Percentiles rank a stretch among this genome's conserved stretches.
These are phyloP conservation scores for Conoideocrella luteorostrata DNA, from an alignment of 2,329 filamentous ascomycete species.

Conservation along the genomic window DNA sequence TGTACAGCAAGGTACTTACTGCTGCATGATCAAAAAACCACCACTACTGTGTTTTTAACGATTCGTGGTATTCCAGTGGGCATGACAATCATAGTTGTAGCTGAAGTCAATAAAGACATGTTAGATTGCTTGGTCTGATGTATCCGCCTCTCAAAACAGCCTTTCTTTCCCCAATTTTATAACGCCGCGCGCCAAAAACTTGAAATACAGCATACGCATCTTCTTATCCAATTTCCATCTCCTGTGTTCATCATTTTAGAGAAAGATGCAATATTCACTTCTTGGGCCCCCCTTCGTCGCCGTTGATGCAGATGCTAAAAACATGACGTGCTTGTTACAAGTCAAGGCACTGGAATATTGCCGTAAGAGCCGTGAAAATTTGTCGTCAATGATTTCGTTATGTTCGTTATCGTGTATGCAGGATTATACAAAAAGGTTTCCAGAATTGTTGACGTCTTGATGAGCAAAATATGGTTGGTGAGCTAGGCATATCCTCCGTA, in stretches of 20 bases:
- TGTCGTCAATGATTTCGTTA: constrained; percentile 2
- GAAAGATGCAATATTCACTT: background rate
- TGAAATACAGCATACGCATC: background rate
- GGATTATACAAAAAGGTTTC: background rate
- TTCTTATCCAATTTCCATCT: constrained; percentile 1
- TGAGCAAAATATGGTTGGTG: background rate
- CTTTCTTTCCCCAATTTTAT: background rate
- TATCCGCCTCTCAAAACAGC: background rate
- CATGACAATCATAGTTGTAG: too few species aligned
- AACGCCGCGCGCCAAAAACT: background rate
- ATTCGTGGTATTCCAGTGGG: too few species aligned
- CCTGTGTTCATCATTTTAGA: background rate
- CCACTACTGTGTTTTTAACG: too few species aligned
- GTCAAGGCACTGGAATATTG: background rate
- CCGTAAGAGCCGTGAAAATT: background rate
- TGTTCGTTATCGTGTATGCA: constrained; percentile 1
- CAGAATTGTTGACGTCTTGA: background rate
- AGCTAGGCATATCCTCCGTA: constrained; percentile 4
- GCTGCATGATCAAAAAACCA: too few species aligned
- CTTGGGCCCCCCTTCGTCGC: background rate
- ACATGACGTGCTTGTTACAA: background rate
- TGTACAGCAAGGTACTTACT: too few species aligned
- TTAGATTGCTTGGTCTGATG: too few species aligned
- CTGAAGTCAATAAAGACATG: too few species aligned
- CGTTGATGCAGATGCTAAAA: constrained; percentile 4